A percentile compares a stretch with the other conserved stretches of the same genome.
These are phyloP conservation scores for Pilatotrama ljubarskyi DNA, from an alignment of 768 basidiomycete genomes.

Conservation along the genomic window DNA sequence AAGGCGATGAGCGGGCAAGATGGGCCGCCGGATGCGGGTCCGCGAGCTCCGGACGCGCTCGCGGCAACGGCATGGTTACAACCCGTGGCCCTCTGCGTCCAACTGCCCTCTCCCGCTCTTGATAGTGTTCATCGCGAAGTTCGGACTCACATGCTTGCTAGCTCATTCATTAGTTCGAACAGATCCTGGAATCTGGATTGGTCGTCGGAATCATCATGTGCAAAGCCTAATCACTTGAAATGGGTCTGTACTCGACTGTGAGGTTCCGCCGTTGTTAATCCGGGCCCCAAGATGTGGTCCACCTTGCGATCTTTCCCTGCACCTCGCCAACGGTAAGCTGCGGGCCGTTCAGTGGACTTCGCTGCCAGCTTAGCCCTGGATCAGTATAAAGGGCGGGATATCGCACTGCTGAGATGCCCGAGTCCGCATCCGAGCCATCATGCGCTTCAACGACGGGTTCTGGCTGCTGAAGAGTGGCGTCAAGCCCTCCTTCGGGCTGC, in stretches of 20 bases:
- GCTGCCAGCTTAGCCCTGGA: background rate
- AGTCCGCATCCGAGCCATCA: constrained; percentile 24
- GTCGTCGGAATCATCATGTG: constrained; percentile 8
- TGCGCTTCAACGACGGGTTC: constrained; percentile 77
- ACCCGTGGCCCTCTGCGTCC: background rate
- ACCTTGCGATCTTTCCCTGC: background rate
- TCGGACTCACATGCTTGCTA: constrained; percentile 1
- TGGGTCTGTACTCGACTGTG: background rate
- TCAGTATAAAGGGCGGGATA: constrained; percentile 8
- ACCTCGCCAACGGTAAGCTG: background rate
- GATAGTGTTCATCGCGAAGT: constrained; percentile 5
- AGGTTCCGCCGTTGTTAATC: constrained; percentile 9
- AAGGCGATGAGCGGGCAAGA: background rate
- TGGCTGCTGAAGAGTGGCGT: constrained; percentile 67
- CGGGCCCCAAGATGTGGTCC: background rate
- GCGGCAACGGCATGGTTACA: background rate
- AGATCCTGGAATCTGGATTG: background rate
- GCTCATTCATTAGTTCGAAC: background rate
- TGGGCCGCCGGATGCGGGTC: background rate
- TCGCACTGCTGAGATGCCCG: background rate
- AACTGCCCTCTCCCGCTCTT: background rate
- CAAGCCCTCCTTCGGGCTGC: constrained; percentile 59
- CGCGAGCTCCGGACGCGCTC: background rate
- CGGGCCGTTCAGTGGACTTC: background rate
- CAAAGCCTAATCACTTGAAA: background rate